Evolutionary conservation across 2,329 filamentous ascomycete genomes (phyloP), one percentile per base, ranked within the genome.

Genomic region (Nothomitra cinnamomea): DNA sequence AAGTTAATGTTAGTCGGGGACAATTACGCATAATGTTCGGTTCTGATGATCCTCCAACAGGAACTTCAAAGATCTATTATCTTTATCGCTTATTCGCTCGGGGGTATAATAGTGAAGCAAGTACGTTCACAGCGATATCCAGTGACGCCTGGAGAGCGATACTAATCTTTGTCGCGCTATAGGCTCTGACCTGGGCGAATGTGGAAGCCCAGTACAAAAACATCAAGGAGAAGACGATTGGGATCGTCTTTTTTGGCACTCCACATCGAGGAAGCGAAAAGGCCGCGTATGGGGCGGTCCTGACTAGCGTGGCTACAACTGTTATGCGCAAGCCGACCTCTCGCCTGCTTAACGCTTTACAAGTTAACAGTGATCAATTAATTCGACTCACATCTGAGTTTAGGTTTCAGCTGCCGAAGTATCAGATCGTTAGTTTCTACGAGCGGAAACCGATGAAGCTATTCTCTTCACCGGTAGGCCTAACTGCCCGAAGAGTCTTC

Each of bases 361-460:
- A 65, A 61, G 0, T 57, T 60, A 38, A 56, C 52, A n/a, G 55
- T 24, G 51, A 51, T n/a, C 21, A 38, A n/a, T 52, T 56, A 21
- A 24, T 52, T 12, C 61, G 64, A 41, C 64, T 66, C 63, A 62
- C 60, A 2, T 61, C 61, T 50, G 60, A 63, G 1, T 66, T 66
- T 48, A 61, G 61, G 3, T 62, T 65, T 55, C 65, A 66, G 21
- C 57, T 66, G 4, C 63, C 64, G 38, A 63, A 66, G 51, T 66
- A 66, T 48, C 59, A 60, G 1, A 63, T 66, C 7, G 55, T 65
- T 24, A 66, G 64, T 36, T n/a, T n/a, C n/a, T n/a, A n/a, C n/a
- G n/a, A n/a, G n/a, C n/a, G n/a, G n/a, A n/a, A n/a, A n/a, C n/a
- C 56, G 21, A 56, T 53, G 28, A 53, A 55, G 36, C 24, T 22